Conservation (phyloP, 2,329 filamentous ascomycete species). For the Sporothrix humicola region DNA sequence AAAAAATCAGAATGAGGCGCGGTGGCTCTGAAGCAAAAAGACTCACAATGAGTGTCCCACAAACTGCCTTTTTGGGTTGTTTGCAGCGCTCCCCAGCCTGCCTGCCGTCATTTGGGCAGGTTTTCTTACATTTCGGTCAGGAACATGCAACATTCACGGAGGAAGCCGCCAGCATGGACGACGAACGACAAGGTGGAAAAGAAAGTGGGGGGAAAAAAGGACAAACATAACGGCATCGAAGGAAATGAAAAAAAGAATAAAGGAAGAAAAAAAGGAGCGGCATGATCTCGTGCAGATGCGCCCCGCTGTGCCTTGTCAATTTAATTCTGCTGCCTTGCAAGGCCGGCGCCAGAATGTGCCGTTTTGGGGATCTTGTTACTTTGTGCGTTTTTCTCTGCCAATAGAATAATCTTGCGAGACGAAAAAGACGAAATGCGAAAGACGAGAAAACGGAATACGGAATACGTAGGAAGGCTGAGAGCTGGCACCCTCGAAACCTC, state of each 20-base stretch:
- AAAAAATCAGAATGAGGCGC: not conserved
- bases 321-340: constrained; percentile 5
- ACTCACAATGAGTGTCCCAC: not conserved
- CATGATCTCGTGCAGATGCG: not conserved
- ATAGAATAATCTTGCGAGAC: not conserved
- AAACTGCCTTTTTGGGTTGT: constrained; percentile 10
- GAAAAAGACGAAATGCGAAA: not conserved
- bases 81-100: constrained; percentile 10
- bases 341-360: not conserved
- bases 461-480: not conserved
- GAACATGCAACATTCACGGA: not conserved
- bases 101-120: not conserved
- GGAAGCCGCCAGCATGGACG: too few species aligned
- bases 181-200: not conserved
- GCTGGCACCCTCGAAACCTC: too few species aligned
- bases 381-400: too few species aligned
- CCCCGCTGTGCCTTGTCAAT: not conserved
- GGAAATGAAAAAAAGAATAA: not conserved
- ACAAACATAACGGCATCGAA: not conserved
- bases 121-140: not conserved
- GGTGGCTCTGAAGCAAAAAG: not conserved
- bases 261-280: not conserved
- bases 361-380: not conserved
- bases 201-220: not conserved
- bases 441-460: not conserved